Percentiles rank a stretch among this genome's conserved stretches.
Evolutionary conservation across 202 grass and related monocot species (phyloP).

Genomic region (Zizania palustris): DNA sequence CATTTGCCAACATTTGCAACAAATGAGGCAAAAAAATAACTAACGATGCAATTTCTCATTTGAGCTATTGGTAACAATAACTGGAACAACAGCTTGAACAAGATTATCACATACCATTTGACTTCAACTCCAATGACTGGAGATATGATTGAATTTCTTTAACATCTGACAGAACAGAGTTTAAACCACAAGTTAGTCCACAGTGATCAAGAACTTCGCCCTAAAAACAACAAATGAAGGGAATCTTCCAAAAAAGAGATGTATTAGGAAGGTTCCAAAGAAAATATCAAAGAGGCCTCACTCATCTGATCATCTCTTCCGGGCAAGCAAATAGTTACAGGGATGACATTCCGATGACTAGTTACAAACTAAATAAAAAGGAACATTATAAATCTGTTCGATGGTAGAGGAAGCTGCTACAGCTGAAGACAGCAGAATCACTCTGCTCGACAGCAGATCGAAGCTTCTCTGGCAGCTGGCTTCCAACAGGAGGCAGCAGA

Average conservation of each 20-base stretch:
- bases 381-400: neutral
- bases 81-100: neutral
- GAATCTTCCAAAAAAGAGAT: neutral
- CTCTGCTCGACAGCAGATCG: too few species aligned
- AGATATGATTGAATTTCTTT: slow-evolving; percentile 71
- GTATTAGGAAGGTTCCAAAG: neutral
- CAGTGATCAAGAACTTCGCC: neutral
- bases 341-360: neutral
- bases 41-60: neutral
- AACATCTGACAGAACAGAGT: slow-evolving; percentile 59
- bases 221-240: neutral
- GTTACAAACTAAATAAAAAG: neutral
- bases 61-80: slow-evolving; percentile 7
- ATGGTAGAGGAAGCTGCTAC: neutral
- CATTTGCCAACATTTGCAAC: slow-evolving; percentile 15
- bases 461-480: too few species aligned
- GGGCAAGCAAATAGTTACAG: neutral
- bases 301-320: neutral
- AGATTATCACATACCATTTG: slow-evolving; percentile 52
- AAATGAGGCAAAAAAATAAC: slow-evolving; percentile 15
- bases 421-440: neutral
- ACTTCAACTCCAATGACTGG: slow-evolving; percentile 73
- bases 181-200: slow-evolving; percentile 18
- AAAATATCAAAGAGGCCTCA: neutral
- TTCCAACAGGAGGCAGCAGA: too few species aligned